Conservation (phyloP, 164 flowering plant species). For the Sedum album region DNA sequence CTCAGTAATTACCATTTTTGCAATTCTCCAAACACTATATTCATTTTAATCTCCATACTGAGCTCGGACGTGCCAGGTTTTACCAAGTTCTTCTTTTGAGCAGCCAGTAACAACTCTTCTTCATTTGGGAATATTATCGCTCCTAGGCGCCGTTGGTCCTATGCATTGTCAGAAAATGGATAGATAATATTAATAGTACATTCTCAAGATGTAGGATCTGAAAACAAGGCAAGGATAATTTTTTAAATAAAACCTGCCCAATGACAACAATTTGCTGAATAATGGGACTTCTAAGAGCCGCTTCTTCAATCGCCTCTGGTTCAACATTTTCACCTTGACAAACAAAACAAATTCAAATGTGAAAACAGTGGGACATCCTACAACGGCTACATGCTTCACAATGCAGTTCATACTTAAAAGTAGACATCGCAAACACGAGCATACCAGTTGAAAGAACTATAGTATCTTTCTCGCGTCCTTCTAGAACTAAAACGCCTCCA, state of each 20-base stretch:
- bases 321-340: conserved; percentile 89
- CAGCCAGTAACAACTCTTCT: conserved; percentile 50
- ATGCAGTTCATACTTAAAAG: background rate
- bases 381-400: background rate
- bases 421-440: background rate
- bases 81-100: conserved; percentile 30
- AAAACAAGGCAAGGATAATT: background rate
- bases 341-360: background rate
- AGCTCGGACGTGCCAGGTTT: conserved; percentile 37
- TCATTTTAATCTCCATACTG: conserved; percentile 36
- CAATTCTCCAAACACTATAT: conserved; percentile 48
- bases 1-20: conserved; percentile 42
- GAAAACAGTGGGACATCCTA: background rate
- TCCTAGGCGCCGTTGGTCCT: conserved; percentile 93
- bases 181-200: background rate
- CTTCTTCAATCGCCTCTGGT: conserved; percentile 78
- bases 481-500: conserved; percentile 82
- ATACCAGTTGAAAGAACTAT: conserved; percentile 90
- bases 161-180: conserved; percentile 1
- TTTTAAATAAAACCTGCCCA: conserved; percentile 60
- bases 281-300: conserved; percentile 67
- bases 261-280: conserved; percentile 88
- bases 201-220: background rate
- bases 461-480: conserved; percentile 97
- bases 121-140: conserved; percentile 83